Conservation (phyloP, 2,329 filamentous ascomycete species). For the Colletotrichum gigasporum region DNA sequence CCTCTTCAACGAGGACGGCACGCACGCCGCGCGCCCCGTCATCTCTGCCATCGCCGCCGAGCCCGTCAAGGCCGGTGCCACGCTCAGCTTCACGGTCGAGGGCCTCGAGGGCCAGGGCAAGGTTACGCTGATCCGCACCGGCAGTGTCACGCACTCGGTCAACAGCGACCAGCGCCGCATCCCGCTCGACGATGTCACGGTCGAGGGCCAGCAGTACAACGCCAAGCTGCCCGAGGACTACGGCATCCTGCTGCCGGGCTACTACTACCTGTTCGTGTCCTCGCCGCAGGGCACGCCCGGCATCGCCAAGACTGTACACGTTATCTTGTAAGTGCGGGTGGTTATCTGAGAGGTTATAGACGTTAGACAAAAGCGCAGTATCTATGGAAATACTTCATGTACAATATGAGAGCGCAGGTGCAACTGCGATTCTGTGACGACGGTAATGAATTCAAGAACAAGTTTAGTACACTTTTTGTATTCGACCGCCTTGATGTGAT, state of each 20-base stretch:
- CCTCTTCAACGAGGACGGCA: conserved; percentile 57
- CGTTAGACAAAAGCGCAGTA: conserved; percentile 15
- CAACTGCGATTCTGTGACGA: neutral
- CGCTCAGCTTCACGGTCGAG: conserved; percentile 37
- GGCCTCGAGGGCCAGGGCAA: conserved; percentile 43
- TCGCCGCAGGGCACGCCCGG: conserved; percentile 55
- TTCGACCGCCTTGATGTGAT: no score
- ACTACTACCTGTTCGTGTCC: conserved; percentile 64
- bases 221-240: conserved; percentile 55
- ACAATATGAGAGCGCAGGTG: neutral
- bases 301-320: conserved; percentile 51
- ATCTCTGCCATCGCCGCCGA: conserved; percentile 45
- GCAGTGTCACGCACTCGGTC: conserved; percentile 62
- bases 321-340: conserved; percentile 28
- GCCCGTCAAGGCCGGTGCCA: conserved; percentile 38
- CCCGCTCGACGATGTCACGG: conserved; percentile 44
- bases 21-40: conserved; percentile 48
- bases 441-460: conserved; percentile 1
- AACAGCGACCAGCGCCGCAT: conserved; percentile 68
- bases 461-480: neutral
- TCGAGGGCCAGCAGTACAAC: conserved; percentile 44
- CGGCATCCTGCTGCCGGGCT: conserved; percentile 61
- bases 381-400: neutral
- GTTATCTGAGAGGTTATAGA: neutral
- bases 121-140: conserved; percentile 57